Base-by-base conservation (phyloP, 1,139 yeast genomes). In the Scheffersomyces titani region DNA sequence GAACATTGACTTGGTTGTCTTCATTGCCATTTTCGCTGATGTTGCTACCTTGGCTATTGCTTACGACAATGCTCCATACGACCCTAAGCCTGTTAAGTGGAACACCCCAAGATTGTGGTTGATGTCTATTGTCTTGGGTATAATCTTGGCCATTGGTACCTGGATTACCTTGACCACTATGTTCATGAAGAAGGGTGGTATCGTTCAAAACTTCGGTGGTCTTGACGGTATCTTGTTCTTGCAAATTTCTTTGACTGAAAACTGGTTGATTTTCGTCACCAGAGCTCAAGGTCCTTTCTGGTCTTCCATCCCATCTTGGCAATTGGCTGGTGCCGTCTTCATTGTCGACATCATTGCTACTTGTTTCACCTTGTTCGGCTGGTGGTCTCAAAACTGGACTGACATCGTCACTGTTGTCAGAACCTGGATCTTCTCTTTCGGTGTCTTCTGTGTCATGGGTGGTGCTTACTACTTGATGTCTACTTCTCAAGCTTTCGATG, bases 361-460 rank as follows among this genome's bases (percentile, higher is more conserved):
- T 64, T 86, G 90, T 87, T 91, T 91, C 86, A 81, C 91, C 70
- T 81, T 92, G 74, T 92, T 92, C 88, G 97, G 98, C 71, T 92
- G 97, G 97, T 89, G 96, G 92, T 90, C 97, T 70, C 96, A 90
- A 82, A 92, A 92, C 89, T 90, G 96, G 96, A 92, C 94, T 76
- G 96, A 92, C 81, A 88, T 92, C 70, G 97, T 92, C 71, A 88
- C 97, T 59, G 97, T 92, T 74, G 92, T 88, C 74, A 89, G 96
- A 83, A 85, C 90, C 80, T 92, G 96, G 96, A 80, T 91, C 73
- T 92, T 90, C 94, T 91, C 97, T 65, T 88, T 92, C 81, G 97
- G 97, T 88, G 90, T 90, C 78, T 90, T 92, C 91, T 90, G 96
- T 84, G 87, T 89, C 82, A 80, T 92, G 84, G 97, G 97, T 79